Base-by-base conservation (phyloP, 139 green algal species). In the Edaphochlamys debaryana region DNA sequence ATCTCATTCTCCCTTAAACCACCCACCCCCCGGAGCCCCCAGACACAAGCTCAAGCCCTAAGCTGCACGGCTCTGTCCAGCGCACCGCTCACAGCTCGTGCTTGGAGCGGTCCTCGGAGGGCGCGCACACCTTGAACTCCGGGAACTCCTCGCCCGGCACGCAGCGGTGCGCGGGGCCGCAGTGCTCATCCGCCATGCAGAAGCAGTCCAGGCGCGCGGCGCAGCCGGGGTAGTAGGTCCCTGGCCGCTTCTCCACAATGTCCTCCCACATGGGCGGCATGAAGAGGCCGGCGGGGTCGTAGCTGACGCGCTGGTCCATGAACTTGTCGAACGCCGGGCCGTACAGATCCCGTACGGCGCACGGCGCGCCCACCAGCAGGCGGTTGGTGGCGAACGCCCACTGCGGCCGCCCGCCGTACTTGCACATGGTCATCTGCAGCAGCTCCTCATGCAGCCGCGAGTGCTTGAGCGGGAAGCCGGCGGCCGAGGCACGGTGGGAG, bases 341-440 rank as follows among this genome's bases (percentile, higher is more conserved):
- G 38, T 81, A 75, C 42, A 81, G 48, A 58, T 87, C 83, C 2
- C 83, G 74, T 3, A 87, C 45, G 17, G 75, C 66, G 60, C 83
- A 87, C 29, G 60, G 64, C 29, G 69, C 69, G 22, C 75, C 66
- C 3, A 52, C 45, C 29, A 87, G 74, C 34, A 87, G 72, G 48
- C 83, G 83, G 75, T 84, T 87, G 56, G 67, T 84, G 38, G 52
- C 83, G 8, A 80, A 62, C 6, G 67, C 83, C 83, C 83, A 87
- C 4, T 68, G 45, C 19, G 83, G 83, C 15, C 83, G 83, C 15
- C 67, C 83, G 42, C 36, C 29, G 68, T 87, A 87, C 76, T 84
- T 84, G 74, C 83, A 87, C 54, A 87, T 67, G 8, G 75, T 87
- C 83, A 87, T 84, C 67, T 87, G 81, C 72, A 87, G 63, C 36